A percentile compares a stretch with the other conserved stretches of the same genome.
phyloP scores from a whole-genome alignment of 768 basidiomycete species.

The Lactarius indigo region DNA sequence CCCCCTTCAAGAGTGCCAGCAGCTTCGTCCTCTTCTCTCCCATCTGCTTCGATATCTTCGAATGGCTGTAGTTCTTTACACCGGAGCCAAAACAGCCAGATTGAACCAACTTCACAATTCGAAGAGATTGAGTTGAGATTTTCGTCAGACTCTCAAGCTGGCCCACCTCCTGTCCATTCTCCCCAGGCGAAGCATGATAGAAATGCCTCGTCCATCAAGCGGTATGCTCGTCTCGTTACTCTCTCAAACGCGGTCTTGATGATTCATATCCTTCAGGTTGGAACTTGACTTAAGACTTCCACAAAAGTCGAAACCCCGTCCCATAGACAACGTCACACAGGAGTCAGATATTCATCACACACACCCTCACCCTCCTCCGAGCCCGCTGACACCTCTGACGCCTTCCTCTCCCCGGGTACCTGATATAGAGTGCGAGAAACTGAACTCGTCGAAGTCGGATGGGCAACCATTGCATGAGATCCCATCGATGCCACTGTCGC shows the following conservation, averaged over 20 bases:
- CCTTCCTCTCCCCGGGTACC: conserved; percentile 6
- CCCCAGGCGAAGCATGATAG: background rate
- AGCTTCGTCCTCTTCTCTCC: background rate
- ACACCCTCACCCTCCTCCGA: background rate
- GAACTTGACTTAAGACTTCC: background rate
- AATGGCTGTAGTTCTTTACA: background rate
- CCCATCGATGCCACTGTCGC: background rate
- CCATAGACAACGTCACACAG: background rate
- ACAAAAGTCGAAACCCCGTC: background rate
- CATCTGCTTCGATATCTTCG: background rate
- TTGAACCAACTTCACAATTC: conserved; percentile 20
- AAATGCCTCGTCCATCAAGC: background rate
- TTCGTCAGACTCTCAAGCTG: background rate
- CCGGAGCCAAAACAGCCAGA: conserved; percentile 9
- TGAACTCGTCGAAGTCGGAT: background rate
- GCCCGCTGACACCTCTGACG: conserved; percentile 17
- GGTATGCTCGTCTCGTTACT: background rate
- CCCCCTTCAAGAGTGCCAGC: background rate
- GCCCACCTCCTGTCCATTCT: background rate
- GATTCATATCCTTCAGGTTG: background rate
- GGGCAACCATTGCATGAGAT: background rate
- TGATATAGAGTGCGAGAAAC: background rate
- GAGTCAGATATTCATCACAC: background rate
- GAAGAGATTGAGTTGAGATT: conserved; percentile 15
- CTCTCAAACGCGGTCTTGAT: background rate